These are phyloP conservation scores for Leccinum broughii DNA, from an alignment of 768 basidiomycete species.

Conservation along the genomic window DNA sequence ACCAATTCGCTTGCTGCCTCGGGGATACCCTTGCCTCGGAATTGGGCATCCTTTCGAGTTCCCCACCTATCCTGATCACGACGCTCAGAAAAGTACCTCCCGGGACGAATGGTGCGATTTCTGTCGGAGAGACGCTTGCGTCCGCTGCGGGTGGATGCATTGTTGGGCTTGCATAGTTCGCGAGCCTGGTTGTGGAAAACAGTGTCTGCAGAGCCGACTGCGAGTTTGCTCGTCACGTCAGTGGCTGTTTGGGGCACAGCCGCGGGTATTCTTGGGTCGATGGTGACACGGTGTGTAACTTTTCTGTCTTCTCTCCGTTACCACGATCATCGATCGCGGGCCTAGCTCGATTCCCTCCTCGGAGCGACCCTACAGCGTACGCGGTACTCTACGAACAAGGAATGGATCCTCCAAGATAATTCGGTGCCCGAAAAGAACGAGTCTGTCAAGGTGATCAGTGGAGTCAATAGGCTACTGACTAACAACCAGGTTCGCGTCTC, in stretches of 20 bases:
- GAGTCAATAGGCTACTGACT: slow-evolving; percentile 61
- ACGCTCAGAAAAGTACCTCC: slow-evolving; percentile 74
- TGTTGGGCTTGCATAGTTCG: slow-evolving; percentile 61
- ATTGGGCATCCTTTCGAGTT: slow-evolving; percentile 78
- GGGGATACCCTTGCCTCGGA: slow-evolving; percentile 95
- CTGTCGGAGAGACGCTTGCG: slow-evolving; percentile 69
- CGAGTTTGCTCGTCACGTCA: slow-evolving; percentile 36
- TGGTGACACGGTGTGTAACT: slow-evolving; percentile 41
- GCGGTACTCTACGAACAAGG: slow-evolving; percentile 61
- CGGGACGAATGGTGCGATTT: slow-evolving; percentile 91
- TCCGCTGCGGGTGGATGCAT: slow-evolving; percentile 73
- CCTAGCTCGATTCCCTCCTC: slow-evolving; percentile 78
- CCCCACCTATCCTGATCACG: slow-evolving; percentile 74
- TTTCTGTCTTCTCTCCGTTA: neutral
- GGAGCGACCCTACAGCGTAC: slow-evolving; percentile 88
- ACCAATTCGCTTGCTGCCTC: slow-evolving; percentile 86
- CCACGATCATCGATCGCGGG: slow-evolving; percentile 1
- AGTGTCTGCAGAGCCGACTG: slow-evolving; percentile 91
- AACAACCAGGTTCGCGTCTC: slow-evolving; percentile 71
- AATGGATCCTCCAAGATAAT: slow-evolving; percentile 64
- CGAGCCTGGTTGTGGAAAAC: slow-evolving; percentile 63
- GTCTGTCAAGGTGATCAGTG: slow-evolving; percentile 58
- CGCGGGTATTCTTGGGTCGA: slow-evolving; percentile 76
- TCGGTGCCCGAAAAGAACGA: slow-evolving; percentile 37
- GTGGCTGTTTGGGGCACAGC: slow-evolving; percentile 58